Percentiles rank a stretch among this genome's conserved stretches.
Evolutionary conservation across 306 rosid species (phyloP).

Genomic region (Aeschynomene evenia): DNA sequence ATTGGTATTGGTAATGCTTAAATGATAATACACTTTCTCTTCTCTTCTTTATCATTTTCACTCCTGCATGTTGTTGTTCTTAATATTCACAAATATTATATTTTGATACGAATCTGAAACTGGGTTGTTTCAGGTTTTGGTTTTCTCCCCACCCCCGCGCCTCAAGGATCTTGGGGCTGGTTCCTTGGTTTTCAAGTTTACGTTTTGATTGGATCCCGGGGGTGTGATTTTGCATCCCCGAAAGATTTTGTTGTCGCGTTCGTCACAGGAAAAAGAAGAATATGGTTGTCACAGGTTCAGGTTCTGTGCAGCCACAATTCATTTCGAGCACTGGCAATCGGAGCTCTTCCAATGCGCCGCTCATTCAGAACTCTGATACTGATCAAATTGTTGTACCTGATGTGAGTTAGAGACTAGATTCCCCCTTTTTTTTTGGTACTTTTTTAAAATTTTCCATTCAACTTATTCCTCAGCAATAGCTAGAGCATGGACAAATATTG

Average conservation of each 20-base stretch:
- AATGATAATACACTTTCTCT: no score
- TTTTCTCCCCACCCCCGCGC: background rate
- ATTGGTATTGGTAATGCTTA: no score
- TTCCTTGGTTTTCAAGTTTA: no score
- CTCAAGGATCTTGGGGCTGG: background rate
- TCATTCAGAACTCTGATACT: conserved; percentile 64
- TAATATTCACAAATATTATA: background rate
- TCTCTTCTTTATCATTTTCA: no score
- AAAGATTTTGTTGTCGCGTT: conserved; percentile 7
- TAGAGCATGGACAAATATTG: background rate
- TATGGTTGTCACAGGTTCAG: conserved; percentile 59
- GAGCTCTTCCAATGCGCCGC: conserved; percentile 63
- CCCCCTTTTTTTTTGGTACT: background rate
- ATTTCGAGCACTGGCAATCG: conserved; percentile 70
- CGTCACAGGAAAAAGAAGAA: background rate
- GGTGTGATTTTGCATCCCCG: conserved; percentile 3
- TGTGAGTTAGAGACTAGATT: conserved; percentile 61
- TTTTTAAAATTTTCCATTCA: background rate
- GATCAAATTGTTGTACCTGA: conserved; percentile 85
- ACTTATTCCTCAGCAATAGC: background rate
- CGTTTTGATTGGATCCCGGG: conserved; percentile 18
- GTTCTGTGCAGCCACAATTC: conserved; percentile 74
- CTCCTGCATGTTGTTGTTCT: background rate
- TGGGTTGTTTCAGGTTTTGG: background rate
- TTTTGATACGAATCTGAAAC: conserved; percentile 6